Evolutionary conservation across 2,329 filamentous ascomycete genomes (phyloP), one percentile per base, ranked within the genome.

Genomic region (Colletotrichum filicis): DNA sequence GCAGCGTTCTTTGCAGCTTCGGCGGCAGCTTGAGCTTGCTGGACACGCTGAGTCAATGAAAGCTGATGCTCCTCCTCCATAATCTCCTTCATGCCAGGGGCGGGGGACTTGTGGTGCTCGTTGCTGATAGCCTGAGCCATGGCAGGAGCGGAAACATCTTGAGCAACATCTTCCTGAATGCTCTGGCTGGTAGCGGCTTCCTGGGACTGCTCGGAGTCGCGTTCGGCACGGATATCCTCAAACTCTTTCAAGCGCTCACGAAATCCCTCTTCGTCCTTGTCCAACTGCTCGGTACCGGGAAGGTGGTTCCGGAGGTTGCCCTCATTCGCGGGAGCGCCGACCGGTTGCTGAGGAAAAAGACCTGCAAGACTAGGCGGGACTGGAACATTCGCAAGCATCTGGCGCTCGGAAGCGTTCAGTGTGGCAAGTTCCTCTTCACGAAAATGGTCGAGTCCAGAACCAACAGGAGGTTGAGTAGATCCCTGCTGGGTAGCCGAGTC

Each of bases 221-320:
- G 90, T 79, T 94, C 90, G n/a, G 92, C 89, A 76, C 94, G 90
- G 62, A 97, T 84, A 35, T 93, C 90, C 77, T 97, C 91, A 80
- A 98, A 98, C 79, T 98, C 93, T 76, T 93, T 91, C 24, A 98
- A 87, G 58, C 95, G 92, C 59, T 94, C 93, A 74, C 87, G 87
- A 76, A 91, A 92, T 0, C 90, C 91, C 76, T 91, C 87, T 0
- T 83, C 76, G 74, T 92, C 91, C 71, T 86, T 83, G 66, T 84
- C 79, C 6, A 91, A 85, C 69, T 90, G 85, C 49, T 86, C 85
- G 1, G 85, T 83, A 28, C 82, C 81, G 1, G 89, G 89, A 5
- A 91, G 83, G 53, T 87, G 85, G 74, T 82, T 81, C 32, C 85
- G 85, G 32, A 86, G 74, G 26, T 81, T 80, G 28, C 74, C 76